A percentile compares a stretch with the other conserved stretches of the same genome.
phyloP scores from a whole-genome alignment of 163 green algal genomes.

The Coccomyxa subellipsoidea region DNA sequence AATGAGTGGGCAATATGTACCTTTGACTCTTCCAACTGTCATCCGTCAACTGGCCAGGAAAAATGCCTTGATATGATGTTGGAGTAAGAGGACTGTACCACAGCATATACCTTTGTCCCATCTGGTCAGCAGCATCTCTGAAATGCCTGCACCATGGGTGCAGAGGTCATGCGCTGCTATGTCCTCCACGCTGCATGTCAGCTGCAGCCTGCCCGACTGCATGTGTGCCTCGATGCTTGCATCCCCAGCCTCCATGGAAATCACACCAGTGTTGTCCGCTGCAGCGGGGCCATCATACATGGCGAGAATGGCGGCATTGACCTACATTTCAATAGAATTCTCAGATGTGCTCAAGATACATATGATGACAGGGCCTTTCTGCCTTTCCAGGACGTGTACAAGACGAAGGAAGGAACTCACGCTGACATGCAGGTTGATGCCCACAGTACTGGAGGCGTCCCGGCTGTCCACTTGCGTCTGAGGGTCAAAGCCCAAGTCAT shows the following conservation, averaged over 20 bases:
- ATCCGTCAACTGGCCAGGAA: too few relatives aligned
- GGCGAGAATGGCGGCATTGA: not conserved
- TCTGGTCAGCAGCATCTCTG: not conserved
- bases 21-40: too few relatives aligned
- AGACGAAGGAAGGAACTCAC: not conserved
- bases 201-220: not conserved
- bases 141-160: not conserved
- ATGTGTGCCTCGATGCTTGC: not conserved
- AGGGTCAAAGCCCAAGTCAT: constrained; percentile 37
- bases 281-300: not conserved
- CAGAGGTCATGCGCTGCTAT: not conserved
- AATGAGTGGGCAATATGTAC: too few relatives aligned
- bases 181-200: not conserved
- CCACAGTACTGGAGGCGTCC: not conserved
- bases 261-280: not conserved
- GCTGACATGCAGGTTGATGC: constrained; percentile 5
- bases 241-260: not conserved
- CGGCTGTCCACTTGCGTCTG: not conserved
- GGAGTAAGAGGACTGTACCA: too few relatives aligned
- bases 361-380: too few relatives aligned
- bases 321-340: too few relatives aligned
- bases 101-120: constrained; percentile 1
- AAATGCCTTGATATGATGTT: too few relatives aligned
- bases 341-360: too few relatives aligned
- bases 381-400: too few relatives aligned